phyloP scores from a whole-genome alignment of 768 basidiomycete genomes.

The Neoboletus subvelutipes region DNA sequence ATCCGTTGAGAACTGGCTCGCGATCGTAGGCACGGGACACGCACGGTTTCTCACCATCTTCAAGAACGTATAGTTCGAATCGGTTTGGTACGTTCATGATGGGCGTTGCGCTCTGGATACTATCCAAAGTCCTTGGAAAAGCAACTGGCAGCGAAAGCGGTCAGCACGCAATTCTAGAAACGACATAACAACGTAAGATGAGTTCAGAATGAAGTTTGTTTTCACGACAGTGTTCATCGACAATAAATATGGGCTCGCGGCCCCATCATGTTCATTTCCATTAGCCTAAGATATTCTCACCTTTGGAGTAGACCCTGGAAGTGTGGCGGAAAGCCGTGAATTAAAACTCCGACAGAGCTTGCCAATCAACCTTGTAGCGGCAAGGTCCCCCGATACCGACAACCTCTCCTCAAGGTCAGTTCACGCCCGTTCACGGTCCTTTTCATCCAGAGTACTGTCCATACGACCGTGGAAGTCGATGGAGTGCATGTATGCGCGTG shows the following conservation, averaged over 20 bases:
- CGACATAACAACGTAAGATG: neutral
- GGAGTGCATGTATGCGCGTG: slow-evolving; percentile 18
- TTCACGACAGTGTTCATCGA: slow-evolving; percentile 59
- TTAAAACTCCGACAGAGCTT: slow-evolving; percentile 29
- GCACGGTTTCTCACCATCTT: slow-evolving; percentile 92
- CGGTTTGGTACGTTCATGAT: slow-evolving; percentile 93
- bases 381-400: slow-evolving; percentile 40
- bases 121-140: neutral
- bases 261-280: slow-evolving; percentile 47
- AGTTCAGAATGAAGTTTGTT: slow-evolving; percentile 49
- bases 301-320: slow-evolving; percentile 9
- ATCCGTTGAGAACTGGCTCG: neutral
- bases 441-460: slow-evolving; percentile 16
- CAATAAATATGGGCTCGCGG: slow-evolving; percentile 64
- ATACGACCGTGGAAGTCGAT: slow-evolving; percentile 8
- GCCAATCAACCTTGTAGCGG: slow-evolving; percentile 1
- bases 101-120: neutral
- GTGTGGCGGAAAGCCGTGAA: slow-evolving; percentile 14
- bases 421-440: slow-evolving; percentile 26
- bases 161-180: slow-evolving; percentile 10
- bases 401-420: slow-evolving; percentile 70
- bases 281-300: slow-evolving; percentile 11
- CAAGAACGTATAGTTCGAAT: slow-evolving; percentile 86
- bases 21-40: slow-evolving; percentile 34
- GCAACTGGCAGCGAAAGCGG: neutral